These are phyloP conservation scores for Teratosphaeria viscida DNA, from an alignment of 2,329 filamentous ascomycete genomes.

Conservation along the genomic window DNA sequence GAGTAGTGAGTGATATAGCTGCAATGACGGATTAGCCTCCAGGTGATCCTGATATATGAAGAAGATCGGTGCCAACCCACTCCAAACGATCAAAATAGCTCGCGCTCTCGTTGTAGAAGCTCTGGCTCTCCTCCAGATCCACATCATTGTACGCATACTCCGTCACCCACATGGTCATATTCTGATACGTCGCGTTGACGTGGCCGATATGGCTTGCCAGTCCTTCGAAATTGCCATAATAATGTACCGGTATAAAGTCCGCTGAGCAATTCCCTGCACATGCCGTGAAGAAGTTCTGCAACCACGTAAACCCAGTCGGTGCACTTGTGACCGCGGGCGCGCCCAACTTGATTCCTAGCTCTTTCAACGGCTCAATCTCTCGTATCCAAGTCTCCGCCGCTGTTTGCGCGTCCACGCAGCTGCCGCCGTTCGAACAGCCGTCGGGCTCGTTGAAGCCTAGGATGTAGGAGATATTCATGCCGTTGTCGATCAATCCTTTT, in stretches of 20 bases:
- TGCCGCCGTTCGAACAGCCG: conserved; percentile 50
- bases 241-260: conserved; percentile 44
- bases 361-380: conserved; percentile 58
- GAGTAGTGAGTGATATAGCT: conserved; percentile 56
- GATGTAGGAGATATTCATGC: conserved; percentile 54
- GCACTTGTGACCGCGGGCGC: conserved; percentile 60
- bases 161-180: conserved; percentile 62
- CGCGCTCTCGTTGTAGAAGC: conserved; percentile 56
- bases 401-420: conserved; percentile 45
- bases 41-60: background rate
- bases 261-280: conserved; percentile 40
- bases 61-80: background rate
- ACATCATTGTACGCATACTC: conserved; percentile 57
- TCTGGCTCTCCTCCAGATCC: conserved; percentile 47
- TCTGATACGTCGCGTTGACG: conserved; percentile 37
- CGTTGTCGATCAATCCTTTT: conserved; percentile 40
- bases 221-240: conserved; percentile 56
- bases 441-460: conserved; percentile 78
- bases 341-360: conserved; percentile 56
- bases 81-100: conserved; percentile 51
- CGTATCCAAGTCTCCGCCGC: conserved; percentile 61
- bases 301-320: conserved; percentile 52
- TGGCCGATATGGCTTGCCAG: conserved; percentile 57
- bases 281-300: conserved; percentile 53
- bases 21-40: background rate